Conservation (phyloP, 108 stramenopile species). For the Skeletonema costatum region DNA sequence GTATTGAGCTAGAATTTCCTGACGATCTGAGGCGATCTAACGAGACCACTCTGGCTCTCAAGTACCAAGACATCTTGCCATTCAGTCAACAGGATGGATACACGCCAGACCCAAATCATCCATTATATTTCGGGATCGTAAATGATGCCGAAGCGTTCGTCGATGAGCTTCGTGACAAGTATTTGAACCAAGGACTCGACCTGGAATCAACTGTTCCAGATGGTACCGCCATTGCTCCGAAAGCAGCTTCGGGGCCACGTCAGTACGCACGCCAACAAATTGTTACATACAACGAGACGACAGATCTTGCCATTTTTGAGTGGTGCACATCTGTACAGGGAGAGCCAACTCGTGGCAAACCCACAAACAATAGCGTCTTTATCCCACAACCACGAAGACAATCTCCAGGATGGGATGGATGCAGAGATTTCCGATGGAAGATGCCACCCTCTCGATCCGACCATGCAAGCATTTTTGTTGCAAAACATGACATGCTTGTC, state of each 20-base stretch:
- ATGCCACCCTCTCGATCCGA: constrained; percentile 64
- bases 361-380: constrained; percentile 45
- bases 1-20: constrained; percentile 62
- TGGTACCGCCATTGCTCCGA: constrained; percentile 68
- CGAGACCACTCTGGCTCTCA: constrained; percentile 38
- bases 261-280: constrained; percentile 53
- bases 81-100: constrained; percentile 41
- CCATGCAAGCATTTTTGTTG: constrained; percentile 53
- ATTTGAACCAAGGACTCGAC: constrained; percentile 31
- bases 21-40: constrained; percentile 40
- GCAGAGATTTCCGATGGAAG: constrained; percentile 67
- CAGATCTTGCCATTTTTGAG: constrained; percentile 54
- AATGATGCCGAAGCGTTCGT: constrained; percentile 54
- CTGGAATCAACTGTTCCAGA: constrained; percentile 45
- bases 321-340: constrained; percentile 74
- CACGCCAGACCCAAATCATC: constrained; percentile 39
- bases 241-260: constrained; percentile 68
- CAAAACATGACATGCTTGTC: constrained; percentile 53
- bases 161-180: constrained; percentile 28
- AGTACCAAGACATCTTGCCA: constrained; percentile 47
- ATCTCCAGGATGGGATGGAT: constrained; percentile 88
- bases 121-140: constrained; percentile 61
- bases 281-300: constrained; percentile 36
- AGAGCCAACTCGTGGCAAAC: constrained; percentile 55
- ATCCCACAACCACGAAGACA: constrained; percentile 74